phyloP scores from a whole-genome alignment of 2,329 filamentous ascomycete genomes.

The Sporothrix luriei region DNA sequence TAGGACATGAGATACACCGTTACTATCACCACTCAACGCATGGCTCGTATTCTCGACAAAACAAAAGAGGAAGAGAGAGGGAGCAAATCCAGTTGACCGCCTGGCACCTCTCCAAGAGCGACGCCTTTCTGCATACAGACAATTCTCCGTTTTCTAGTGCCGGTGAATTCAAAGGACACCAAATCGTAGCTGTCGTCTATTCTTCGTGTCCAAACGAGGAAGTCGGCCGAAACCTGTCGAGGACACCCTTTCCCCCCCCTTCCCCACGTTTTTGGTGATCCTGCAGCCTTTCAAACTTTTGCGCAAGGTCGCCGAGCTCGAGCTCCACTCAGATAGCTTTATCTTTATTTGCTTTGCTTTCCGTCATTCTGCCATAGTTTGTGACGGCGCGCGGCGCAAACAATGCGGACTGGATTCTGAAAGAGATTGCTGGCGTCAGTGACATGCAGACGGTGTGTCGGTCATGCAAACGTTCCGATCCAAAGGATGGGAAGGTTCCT shows the following conservation, averaged over 20 bases:
- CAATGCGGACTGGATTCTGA: not conserved
- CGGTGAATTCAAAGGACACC: not conserved
- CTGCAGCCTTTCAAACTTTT: not conserved
- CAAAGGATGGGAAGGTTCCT: too few species aligned
- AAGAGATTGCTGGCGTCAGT: not conserved
- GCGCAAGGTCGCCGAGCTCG: not conserved
- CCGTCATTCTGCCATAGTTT: not conserved
- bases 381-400: not conserved
- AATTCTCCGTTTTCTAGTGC: not conserved
- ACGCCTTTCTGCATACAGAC: not conserved
- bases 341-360: not conserved
- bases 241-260: not conserved
- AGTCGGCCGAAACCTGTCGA: too few species aligned
- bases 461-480: not conserved
- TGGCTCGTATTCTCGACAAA: not conserved
- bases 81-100: not conserved
- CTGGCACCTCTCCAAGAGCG: not conserved
- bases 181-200: not conserved
- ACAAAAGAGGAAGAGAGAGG: not conserved
- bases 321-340: not conserved
- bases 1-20: constrained; percentile 2
- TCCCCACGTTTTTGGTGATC: constrained; percentile 13
- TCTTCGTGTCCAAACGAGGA: too few species aligned
- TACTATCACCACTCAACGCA: not conserved
- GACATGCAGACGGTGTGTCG: not conserved